phyloP scores from a whole-genome alignment of 495 filamentous ascomycete species.

The Aspergillus saccharolyticus region DNA sequence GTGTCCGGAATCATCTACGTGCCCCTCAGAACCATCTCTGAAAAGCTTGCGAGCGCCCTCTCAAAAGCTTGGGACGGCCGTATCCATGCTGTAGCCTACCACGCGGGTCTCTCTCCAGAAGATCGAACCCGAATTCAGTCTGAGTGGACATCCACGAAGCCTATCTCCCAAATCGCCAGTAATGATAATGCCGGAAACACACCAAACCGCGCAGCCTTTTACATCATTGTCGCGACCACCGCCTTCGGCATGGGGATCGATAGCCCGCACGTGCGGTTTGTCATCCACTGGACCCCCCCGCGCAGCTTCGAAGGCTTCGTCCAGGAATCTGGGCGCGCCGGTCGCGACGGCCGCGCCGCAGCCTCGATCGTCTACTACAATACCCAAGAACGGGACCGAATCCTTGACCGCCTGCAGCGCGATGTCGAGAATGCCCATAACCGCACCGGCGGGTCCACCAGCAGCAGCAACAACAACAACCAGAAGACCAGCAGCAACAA shows the following conservation, averaged over 20 bases:
- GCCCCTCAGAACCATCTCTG: constrained; percentile 69
- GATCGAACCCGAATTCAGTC: constrained; percentile 45
- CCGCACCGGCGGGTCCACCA: constrained; percentile 22
- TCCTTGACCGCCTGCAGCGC: constrained; percentile 46
- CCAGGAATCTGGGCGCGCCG: constrained; percentile 90
- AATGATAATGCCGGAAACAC: neutral
- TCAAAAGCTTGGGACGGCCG: constrained; percentile 22
- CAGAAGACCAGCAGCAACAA: constrained; percentile 5
- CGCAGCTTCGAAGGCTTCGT: constrained; percentile 94
- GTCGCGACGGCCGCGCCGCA: constrained; percentile 80
- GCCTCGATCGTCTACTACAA: constrained; percentile 87
- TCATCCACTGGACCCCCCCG: constrained; percentile 87
- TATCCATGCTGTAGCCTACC: constrained; percentile 46
- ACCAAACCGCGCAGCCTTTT: constrained; percentile 51
- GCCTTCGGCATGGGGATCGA: constrained; percentile 99
- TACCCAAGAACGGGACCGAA: constrained; percentile 73
- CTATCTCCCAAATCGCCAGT: constrained; percentile 5
- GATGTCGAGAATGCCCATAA: constrained; percentile 35
- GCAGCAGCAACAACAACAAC: constrained; percentile 10
- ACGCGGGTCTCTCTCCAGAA: constrained; percentile 41
- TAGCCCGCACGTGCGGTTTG: constrained; percentile 87
- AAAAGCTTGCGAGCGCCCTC: constrained; percentile 56
- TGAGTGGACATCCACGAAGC: constrained; percentile 68
- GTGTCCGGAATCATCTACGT: constrained; percentile 91
- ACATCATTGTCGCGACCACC: constrained; percentile 89